phyloP scores from a whole-genome alignment of 129 eudicot genomes.

The Centella asiatica region DNA sequence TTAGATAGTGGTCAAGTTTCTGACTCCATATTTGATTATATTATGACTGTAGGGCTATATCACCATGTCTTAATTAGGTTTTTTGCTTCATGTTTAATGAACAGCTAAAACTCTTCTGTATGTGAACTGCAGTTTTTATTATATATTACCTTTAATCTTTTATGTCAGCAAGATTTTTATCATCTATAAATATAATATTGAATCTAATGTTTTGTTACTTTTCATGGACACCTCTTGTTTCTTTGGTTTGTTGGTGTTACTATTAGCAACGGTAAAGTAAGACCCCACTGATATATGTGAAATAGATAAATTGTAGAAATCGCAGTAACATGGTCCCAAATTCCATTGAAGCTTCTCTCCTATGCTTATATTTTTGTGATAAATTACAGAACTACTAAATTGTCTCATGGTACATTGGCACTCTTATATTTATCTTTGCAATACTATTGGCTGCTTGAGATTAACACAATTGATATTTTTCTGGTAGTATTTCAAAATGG shows the following conservation, averaged over 20 bases:
- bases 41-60: not conserved
- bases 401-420: slow-evolving; percentile 2
- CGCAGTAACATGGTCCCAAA: not conserved
- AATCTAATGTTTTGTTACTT: too few relatives aligned
- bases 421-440: not conserved
- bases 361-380: not conserved
- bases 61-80: not conserved
- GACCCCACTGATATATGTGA: not conserved
- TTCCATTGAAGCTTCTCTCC: too few relatives aligned
- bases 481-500: slow-evolving; percentile 86
- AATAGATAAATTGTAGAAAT: not conserved
- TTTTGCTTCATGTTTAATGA: too few relatives aligned
- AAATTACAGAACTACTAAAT: not conserved
- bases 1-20: too few relatives aligned
- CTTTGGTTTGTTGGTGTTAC: not conserved
- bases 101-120: too few relatives aligned
- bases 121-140: too few relatives aligned
- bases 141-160: too few relatives aligned
- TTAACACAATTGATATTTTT: not conserved
- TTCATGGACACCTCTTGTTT: too few relatives aligned
- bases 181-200: too few relatives aligned
- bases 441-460: not conserved
- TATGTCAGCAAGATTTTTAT: too few relatives aligned
- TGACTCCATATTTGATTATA: too few relatives aligned
- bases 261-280: not conserved